Conservation (phyloP, 1,284 basidiomycete genomes). For the Austroboletus novae-zelandiae region DNA sequence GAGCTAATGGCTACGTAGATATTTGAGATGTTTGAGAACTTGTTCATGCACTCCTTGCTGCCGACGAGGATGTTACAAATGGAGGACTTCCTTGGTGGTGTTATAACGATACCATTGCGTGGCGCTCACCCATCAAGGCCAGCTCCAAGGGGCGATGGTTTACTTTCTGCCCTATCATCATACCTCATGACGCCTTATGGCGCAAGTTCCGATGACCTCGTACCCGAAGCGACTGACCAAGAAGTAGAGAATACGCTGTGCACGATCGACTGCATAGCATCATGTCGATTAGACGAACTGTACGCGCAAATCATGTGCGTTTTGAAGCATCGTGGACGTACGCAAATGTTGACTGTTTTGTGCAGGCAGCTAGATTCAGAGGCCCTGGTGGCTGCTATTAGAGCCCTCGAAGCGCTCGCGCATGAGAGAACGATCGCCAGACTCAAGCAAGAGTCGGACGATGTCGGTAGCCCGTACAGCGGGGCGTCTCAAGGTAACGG, state of each 20-base stretch:
- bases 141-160: constrained; percentile 73
- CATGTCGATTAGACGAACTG: constrained; percentile 91
- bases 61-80: constrained; percentile 90
- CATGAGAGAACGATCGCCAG: constrained; percentile 81
- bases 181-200: constrained; percentile 96
- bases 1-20: constrained; percentile 52
- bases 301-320: constrained; percentile 90
- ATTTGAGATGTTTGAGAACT: constrained; percentile 97
- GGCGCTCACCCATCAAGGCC: constrained; percentile 68
- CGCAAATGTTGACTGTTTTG: constrained; percentile 12
- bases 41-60: constrained; percentile 91
- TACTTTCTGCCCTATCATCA: constrained; percentile 92
- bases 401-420: constrained; percentile 86
- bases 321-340: not conserved
- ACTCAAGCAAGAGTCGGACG: constrained; percentile 66
- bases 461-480: constrained; percentile 36
- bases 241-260: constrained; percentile 95
- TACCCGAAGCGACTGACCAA: constrained; percentile 81
- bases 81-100: constrained; percentile 93
- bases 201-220: constrained; percentile 63
- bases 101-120: constrained; percentile 85
- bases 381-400: constrained; percentile 79
- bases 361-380: constrained; percentile 72
- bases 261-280: constrained; percentile 93
- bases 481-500: constrained; percentile 41